These are phyloP conservation scores for Pisolithus albus DNA, from an alignment of 768 basidiomycete species.

Conservation along the genomic window DNA sequence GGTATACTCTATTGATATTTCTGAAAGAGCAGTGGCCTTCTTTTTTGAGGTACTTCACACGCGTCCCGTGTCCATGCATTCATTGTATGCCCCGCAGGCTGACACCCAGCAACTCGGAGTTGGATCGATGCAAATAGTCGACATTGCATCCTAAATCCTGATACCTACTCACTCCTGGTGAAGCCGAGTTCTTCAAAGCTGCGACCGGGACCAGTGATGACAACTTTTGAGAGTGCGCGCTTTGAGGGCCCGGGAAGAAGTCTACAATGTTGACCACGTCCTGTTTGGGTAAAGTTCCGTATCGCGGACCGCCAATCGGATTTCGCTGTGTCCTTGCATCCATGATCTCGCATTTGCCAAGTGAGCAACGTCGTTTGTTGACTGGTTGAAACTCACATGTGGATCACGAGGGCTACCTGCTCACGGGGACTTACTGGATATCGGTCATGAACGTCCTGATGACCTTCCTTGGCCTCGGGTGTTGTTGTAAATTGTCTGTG, in stretches of 20 bases:
- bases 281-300: background rate
- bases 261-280: constrained; percentile 14
- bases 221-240: constrained; percentile 21
- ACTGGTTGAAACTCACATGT: background rate
- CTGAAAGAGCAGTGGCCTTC: no score
- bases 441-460: constrained; percentile 27
- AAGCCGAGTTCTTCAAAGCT: constrained; percentile 17
- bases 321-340: constrained; percentile 21
- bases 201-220: constrained; percentile 22
- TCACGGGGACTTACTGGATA: constrained; percentile 21
- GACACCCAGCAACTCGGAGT: no score
- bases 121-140: no score
- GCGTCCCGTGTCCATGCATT: no score
- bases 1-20: no score
- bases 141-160: background rate
- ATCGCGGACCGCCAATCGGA: background rate
- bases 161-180: constrained; percentile 1
- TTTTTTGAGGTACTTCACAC: no score
- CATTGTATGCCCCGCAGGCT: no score
- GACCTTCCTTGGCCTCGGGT: constrained; percentile 38
- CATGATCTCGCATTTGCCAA: constrained; percentile 14
- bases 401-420: background rate
- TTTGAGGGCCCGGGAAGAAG: constrained; percentile 20
- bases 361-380: constrained; percentile 1
- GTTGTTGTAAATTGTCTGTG: constrained; percentile 28